Percentiles rank a stretch among this genome's conserved stretches.
phyloP scores from a whole-genome alignment of 1,284 basidiomycete species.

The Rhodofomes roseus region DNA sequence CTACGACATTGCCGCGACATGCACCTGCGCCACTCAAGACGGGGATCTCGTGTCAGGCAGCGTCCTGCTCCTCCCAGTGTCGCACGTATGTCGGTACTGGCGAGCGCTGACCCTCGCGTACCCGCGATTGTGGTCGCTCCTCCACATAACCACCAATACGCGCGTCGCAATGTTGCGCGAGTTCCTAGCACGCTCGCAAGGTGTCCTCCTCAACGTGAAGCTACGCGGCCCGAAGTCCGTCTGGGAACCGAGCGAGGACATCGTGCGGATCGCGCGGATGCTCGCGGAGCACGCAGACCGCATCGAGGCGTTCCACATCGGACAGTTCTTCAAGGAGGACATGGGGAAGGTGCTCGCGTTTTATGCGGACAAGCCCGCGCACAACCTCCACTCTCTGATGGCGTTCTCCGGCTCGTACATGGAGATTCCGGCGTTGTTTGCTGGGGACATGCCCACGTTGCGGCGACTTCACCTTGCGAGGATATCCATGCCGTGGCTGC shows the following conservation, averaged over 20 bases:
- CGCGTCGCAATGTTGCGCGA: background rate
- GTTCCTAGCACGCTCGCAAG: background rate
- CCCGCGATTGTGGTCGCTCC: slow-evolving; percentile 4
- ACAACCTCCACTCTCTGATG: background rate
- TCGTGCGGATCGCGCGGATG: background rate
- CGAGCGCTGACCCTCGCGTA: slow-evolving; percentile 5
- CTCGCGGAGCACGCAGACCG: background rate
- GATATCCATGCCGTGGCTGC: slow-evolving; percentile 1
- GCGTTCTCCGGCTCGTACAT: background rate
- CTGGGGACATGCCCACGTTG: slow-evolving; percentile 1
- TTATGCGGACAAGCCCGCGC: background rate
- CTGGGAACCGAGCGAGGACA: slow-evolving; percentile 1
- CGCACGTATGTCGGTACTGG: slow-evolving; percentile 9
- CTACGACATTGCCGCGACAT: background rate
- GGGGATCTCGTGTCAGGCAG: background rate
- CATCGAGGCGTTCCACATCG: background rate
- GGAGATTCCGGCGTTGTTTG: background rate
- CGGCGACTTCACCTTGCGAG: background rate
- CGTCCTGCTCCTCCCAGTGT: background rate
- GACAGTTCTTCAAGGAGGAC: background rate
- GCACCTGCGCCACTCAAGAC: background rate
- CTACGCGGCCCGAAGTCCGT: background rate
- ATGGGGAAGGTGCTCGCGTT: background rate
- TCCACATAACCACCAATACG: background rate
- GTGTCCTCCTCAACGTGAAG: background rate